Evolutionary conservation across 805 yeast genomes (phyloP), one percentile per base, ranked within the genome.

Genomic region (Monosporozyma yasuniensis): DNA sequence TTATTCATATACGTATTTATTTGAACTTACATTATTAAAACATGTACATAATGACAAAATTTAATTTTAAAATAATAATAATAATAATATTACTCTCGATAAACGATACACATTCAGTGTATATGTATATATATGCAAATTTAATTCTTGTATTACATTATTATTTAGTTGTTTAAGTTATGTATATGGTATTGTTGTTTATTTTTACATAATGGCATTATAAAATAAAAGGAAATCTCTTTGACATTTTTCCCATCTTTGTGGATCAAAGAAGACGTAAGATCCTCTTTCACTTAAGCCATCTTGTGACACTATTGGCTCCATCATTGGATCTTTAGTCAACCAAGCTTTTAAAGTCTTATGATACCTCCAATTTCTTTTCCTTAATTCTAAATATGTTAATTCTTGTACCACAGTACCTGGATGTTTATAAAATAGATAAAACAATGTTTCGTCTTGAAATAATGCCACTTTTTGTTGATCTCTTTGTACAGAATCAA

Each of bases 351-450:
- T 95, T 50, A 93, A 77, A 53, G 88, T 96, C 69, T 89, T 91
- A 69, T 93, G 99, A 63, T 87, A 93, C 57, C 98, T 78, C 99
- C 99, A 93, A 69, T 91, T 93, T 59, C 99, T 77, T 54, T 81
- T 81, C 59, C 88, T 87, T 57, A 93, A 76, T 66, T 91, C 98
- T 52, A 91, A 75, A 5, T 97, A 95, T 4, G 95, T 95, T 50
- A 89, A 78, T 65, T 93, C 99, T 67, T 93, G 99, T 64, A 91
- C 73, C 3, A 88, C 81, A 64, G 93, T 97, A 49, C 88, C 81
- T 4, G 99, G 96, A 72, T 83, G 88, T 56, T 95, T 86, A 68
- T 93, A 93, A 65, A 93, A 93, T 16, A 93, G 84, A 67, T 86
- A 93, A 64, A 93, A 93, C 39, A 93, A 72, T 0, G 98, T 93